Evolutionary conservation across 306 rosid genomes (phyloP).

Genomic region (Morella rubra): DNA sequence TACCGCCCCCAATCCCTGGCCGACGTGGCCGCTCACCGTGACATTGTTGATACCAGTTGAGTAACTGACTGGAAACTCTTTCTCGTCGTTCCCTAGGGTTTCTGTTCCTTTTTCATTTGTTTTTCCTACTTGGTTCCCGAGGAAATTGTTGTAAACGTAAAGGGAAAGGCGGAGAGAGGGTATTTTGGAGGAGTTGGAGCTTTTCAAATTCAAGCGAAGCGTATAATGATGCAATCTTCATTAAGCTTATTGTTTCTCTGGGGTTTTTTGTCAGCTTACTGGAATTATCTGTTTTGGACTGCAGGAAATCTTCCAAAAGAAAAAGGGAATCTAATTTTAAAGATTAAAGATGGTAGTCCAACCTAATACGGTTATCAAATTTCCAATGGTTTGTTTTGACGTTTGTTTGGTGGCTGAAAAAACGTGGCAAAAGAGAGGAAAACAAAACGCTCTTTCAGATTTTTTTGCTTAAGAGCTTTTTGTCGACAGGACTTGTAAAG

Average conservation of each 20-base stretch:
- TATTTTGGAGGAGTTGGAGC: background rate
- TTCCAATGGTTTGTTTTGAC: background rate
- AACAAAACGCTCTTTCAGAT: background rate
- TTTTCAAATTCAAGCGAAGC: background rate
- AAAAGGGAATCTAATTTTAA: background rate
- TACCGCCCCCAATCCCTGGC: constrained; percentile 92
- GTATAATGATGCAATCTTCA: background rate
- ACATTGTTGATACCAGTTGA: constrained; percentile 89
- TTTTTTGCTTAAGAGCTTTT: background rate
- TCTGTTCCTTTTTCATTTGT: constrained; percentile 11
- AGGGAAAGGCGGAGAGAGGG: background rate
- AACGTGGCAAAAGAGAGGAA: background rate
- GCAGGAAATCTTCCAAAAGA: background rate
- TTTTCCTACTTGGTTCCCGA: constrained; percentile 16
- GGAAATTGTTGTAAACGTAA: background rate
- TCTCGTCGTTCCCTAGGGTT: constrained; percentile 39
- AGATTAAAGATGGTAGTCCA: background rate
- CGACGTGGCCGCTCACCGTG: constrained; percentile 95
- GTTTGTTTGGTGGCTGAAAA: background rate
- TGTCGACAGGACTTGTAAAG: background rate
- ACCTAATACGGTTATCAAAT: background rate
- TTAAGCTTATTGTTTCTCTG: background rate
- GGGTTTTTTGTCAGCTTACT: background rate
- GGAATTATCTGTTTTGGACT: background rate
- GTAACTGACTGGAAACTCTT: background rate